phyloP scores from a whole-genome alignment of 805 yeast genomes.

The Kuraishia piskuri region DNA sequence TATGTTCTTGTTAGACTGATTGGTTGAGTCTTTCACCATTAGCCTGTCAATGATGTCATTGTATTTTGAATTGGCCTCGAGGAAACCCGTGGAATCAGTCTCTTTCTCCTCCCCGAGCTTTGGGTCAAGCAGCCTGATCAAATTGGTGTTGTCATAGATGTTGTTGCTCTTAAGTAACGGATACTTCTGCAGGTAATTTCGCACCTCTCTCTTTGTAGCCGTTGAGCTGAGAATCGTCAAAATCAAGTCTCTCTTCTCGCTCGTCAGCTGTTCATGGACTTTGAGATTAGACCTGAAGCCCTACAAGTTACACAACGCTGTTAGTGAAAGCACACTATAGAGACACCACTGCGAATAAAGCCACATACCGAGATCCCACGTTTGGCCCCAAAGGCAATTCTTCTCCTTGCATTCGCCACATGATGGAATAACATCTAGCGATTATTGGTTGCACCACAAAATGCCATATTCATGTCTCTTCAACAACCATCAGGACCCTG shows the following conservation, averaged over 20 bases:
- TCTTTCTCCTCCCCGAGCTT: neutral
- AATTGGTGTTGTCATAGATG: conserved; percentile 16
- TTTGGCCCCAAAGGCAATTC: neutral
- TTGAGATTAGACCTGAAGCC: conserved; percentile 18
- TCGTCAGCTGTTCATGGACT: conserved; percentile 22
- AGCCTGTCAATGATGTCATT: conserved; percentile 22
- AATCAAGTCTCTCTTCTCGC: conserved; percentile 60
- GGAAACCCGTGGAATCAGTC: neutral
- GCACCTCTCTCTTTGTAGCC: conserved; percentile 90
- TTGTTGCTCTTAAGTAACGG: conserved; percentile 29
- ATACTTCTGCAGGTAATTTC: conserved; percentile 69
- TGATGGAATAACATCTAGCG: neutral
- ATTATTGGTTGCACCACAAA: neutral
- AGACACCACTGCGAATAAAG: no score
- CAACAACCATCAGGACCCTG: neutral
- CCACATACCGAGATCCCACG: neutral
- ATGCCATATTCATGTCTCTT: no score
- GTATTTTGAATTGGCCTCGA: conserved; percentile 21
- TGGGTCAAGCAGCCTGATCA: neutral
- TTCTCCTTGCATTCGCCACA: neutral
- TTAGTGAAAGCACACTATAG: no score
- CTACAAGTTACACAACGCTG: conserved; percentile 1
- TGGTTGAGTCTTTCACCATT: conserved; percentile 13
- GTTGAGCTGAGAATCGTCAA: conserved; percentile 80
- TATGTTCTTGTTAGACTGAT: conserved; percentile 5